Evolutionary conservation across 2,329 filamentous ascomycete genomes (phyloP).

Genomic region (Ascochyta pisi): DNA sequence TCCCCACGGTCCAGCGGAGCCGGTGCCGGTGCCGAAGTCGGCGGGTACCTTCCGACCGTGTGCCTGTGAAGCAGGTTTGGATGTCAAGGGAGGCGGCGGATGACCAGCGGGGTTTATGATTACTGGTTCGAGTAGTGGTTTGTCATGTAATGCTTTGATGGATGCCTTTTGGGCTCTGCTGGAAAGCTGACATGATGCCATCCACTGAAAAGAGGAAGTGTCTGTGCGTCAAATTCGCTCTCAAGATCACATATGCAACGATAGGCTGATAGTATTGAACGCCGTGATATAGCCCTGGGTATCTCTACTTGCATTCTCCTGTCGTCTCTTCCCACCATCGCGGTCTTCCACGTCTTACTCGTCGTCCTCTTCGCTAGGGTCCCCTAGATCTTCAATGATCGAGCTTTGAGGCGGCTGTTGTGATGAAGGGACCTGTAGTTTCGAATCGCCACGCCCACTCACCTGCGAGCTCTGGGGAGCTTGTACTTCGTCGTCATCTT

Average conservation of each 20-base stretch:
- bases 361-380: constrained; percentile 24
- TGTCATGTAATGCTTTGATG: neutral
- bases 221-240: neutral
- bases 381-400: constrained; percentile 30
- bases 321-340: neutral
- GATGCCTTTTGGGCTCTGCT: too few species aligned
- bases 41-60: neutral
- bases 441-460: neutral
- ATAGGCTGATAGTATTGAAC: neutral
- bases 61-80: neutral
- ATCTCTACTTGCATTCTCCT: neutral
- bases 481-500: constrained; percentile 19
- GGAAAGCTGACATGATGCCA: too few species aligned
- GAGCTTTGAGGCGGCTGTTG: constrained; percentile 27
- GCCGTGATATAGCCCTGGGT: neutral
- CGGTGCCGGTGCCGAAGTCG: neutral
- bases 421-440: constrained; percentile 3
- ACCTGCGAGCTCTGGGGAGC: neutral
- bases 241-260: neutral
- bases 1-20: constrained; percentile 7
- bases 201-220: neutral
- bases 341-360: neutral
- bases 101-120: neutral
- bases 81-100: neutral
- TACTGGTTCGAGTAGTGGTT: neutral